Evolutionary conservation across 805 yeast species (phyloP).

Genomic region (Starmerella vaccinii): DNA sequence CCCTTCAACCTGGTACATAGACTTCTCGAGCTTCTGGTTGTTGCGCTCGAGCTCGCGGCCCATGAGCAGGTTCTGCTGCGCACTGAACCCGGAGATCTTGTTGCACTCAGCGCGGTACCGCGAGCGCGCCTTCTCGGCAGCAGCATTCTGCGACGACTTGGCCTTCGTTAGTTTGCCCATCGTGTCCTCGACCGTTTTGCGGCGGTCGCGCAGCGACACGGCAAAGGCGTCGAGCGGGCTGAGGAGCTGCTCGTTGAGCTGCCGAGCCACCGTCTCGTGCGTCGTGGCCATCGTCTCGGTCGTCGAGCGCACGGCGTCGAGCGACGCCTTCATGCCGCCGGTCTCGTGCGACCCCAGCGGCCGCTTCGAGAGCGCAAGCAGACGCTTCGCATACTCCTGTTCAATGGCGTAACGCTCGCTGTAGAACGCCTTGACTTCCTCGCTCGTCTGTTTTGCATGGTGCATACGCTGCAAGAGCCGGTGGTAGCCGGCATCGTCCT

Average conservation of each 20-base stretch:
- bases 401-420: constrained; percentile 52
- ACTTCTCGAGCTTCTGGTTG: constrained; percentile 45
- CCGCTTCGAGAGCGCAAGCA: constrained; percentile 43
- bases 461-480: constrained; percentile 48
- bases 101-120: constrained; percentile 50
- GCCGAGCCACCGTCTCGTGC: constrained; percentile 44
- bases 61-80: constrained; percentile 57
- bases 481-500: constrained; percentile 50
- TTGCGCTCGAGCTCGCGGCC: constrained; percentile 61
- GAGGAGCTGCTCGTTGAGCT: constrained; percentile 42
- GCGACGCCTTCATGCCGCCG: constrained; percentile 49
- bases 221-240: constrained; percentile 46
- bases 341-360: constrained; percentile 47
- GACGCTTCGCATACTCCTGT: constrained; percentile 54
- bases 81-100: constrained; percentile 47
- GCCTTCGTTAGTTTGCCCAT: constrained; percentile 46
- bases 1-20: constrained; percentile 36
- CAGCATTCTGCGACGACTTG: constrained; percentile 32
- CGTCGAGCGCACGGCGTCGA: constrained; percentile 50
- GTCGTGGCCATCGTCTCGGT: constrained; percentile 49
- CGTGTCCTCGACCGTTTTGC: constrained; percentile 47
- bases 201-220: constrained; percentile 41
- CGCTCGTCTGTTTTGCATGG: constrained; percentile 49
- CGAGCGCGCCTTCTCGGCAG: constrained; percentile 32
- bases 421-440: constrained; percentile 41